A percentile compares a stretch with the other conserved stretches of the same genome.
Evolutionary conservation across 139 green algal species (phyloP).

Genomic region (Haematococcus sp.): DNA sequence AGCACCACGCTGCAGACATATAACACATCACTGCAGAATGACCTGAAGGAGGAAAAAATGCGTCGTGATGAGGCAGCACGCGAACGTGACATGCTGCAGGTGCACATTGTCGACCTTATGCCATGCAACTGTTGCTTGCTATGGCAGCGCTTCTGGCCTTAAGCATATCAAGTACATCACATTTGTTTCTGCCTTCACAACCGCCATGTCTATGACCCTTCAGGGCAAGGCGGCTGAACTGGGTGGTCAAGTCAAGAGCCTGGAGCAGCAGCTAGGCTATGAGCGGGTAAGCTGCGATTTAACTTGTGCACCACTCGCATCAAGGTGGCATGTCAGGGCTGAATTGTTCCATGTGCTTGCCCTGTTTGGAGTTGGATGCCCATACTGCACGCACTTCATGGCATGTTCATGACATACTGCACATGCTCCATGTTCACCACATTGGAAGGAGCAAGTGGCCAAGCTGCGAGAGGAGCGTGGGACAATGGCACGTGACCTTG

Average conservation of each 20-base stretch:
- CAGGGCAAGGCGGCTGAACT: constrained; percentile 47
- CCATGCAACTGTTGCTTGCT: too few relatives aligned
- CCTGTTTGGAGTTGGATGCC: too few relatives aligned
- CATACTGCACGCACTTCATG: too few relatives aligned
- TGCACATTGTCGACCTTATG: neutral
- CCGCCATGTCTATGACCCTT: neutral
- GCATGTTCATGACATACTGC: neutral
- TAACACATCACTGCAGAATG: constrained; percentile 50
- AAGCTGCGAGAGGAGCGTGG: constrained; percentile 57
- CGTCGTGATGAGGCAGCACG: constrained; percentile 40
- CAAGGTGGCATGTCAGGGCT: too few relatives aligned
- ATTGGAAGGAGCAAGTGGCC: constrained; percentile 33
- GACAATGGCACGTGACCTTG: constrained; percentile 25
- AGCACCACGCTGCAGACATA: constrained; percentile 51
- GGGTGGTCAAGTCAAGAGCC: constrained; percentile 31
- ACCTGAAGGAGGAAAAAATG: constrained; percentile 39
- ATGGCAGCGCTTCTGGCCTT: too few relatives aligned
- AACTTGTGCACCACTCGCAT: too few relatives aligned
- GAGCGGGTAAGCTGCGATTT: constrained; percentile 40
- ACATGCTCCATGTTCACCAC: neutral
- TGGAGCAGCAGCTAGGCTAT: constrained; percentile 40
- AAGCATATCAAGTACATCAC: too few relatives aligned
- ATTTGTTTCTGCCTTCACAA: too few relatives aligned
- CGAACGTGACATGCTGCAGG: constrained; percentile 41
- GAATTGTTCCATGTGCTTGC: too few relatives aligned